Percentiles rank a stretch among this genome's conserved stretches.
These are phyloP conservation scores for Cornus kousa DNA, from an alignment of 148 eudicot genomes.

Conservation along the genomic window DNA sequence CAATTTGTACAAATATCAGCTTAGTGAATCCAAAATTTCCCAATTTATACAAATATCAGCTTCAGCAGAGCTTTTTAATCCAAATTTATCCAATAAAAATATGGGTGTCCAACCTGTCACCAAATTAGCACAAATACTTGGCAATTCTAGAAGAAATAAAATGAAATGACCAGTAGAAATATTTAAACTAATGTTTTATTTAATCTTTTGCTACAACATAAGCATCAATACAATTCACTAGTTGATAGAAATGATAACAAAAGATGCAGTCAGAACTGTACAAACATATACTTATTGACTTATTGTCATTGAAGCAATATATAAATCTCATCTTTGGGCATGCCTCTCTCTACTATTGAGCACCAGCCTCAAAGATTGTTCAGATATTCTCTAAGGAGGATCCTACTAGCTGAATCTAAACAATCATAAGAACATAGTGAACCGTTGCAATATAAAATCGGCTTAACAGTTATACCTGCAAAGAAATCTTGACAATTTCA, in stretches of 20 bases:
- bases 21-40: neutral
- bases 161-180: neutral
- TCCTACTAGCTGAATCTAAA: neutral
- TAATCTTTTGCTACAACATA: neutral
- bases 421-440: neutral
- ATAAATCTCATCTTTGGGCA: neutral
- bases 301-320: neutral
- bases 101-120: neutral
- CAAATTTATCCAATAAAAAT: neutral
- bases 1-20: too few species aligned
- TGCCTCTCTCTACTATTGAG: slow-evolving; percentile 8
- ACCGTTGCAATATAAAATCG: slow-evolving; percentile 2
- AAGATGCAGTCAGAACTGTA: neutral
- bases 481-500: slow-evolving; percentile 91
- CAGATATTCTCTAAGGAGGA: neutral
- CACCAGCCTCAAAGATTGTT: neutral
- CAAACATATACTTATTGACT: neutral
- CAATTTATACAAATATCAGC: neutral
- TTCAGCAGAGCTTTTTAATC: neutral
- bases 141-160: neutral
- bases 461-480: slow-evolving; percentile 62
- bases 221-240: neutral
- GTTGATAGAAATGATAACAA: neutral
- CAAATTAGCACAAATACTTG: neutral
- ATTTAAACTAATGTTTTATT: neutral